phyloP scores from a whole-genome alignment of 2,329 filamentous ascomycete genomes.

The Xylariaceae sp. region DNA sequence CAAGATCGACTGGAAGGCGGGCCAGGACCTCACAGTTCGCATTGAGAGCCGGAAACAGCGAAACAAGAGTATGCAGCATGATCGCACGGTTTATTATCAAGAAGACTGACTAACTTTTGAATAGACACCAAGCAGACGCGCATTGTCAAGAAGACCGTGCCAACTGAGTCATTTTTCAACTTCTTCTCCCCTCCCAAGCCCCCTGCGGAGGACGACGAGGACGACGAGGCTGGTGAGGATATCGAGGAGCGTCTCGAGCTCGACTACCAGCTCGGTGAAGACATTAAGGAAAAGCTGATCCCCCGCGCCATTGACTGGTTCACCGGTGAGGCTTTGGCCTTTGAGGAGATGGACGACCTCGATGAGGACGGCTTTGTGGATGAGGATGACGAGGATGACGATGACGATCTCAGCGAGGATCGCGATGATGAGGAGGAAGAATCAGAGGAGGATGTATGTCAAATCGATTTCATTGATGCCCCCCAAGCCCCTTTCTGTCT shows the following conservation, averaged over 20 bases:
- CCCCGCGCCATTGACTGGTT: constrained; percentile 99
- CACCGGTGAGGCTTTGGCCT: constrained; percentile 94
- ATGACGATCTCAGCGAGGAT: constrained; percentile 79
- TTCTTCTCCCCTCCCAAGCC: constrained; percentile 96
- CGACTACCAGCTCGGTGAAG: constrained; percentile 97
- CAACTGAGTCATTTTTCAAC: constrained; percentile 98
- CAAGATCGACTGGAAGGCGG: constrained; percentile 94
- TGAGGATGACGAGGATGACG: constrained; percentile 82
- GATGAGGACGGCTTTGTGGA: constrained; percentile 82
- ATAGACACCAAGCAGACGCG: constrained; percentile 98
- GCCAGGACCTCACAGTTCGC: constrained; percentile 88
- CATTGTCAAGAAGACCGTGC: constrained; percentile 98
- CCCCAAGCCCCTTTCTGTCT: background rate
- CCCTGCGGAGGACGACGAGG: constrained; percentile 62
- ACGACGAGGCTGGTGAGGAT: constrained; percentile 73
- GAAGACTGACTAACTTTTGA: constrained; percentile 5
- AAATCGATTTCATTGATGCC: background rate
- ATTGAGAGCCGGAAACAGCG: constrained; percentile 99
- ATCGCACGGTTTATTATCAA: background rate
- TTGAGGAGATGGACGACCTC: constrained; percentile 82
- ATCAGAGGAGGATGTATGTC: constrained; percentile 69
- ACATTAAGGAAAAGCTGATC: constrained; percentile 99
- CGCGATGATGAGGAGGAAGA: constrained; percentile 72
- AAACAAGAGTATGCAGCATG: constrained; percentile 77
- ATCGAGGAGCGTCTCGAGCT: constrained; percentile 97